Evolutionary conservation across 148 eudicot species (phyloP).

Genomic region (Fagopyrum homotropicum): DNA sequence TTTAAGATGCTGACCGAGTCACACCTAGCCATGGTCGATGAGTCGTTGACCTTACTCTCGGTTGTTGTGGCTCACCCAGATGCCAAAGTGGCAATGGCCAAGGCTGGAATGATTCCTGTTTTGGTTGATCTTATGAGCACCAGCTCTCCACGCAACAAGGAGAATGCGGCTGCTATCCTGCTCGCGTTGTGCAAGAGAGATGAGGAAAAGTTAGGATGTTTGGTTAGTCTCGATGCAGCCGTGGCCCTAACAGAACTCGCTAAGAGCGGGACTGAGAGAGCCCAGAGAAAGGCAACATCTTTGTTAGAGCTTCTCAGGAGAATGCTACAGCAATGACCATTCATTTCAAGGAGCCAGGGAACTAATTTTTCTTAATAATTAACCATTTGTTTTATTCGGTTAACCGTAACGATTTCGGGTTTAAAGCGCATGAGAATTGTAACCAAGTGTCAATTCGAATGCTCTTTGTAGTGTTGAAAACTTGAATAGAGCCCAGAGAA

Average conservation of each 20-base stretch:
- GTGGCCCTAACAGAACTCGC: slow-evolving; percentile 55
- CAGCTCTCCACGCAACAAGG: slow-evolving; percentile 61
- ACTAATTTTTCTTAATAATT: no score
- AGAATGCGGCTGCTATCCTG: slow-evolving; percentile 65
- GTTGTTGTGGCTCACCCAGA: slow-evolving; percentile 77
- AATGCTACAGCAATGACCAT: slow-evolving; percentile 27
- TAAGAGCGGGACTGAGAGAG: slow-evolving; percentile 64
- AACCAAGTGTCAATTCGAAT: no score
- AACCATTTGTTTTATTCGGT: slow-evolving; percentile 5
- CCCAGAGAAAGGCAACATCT: slow-evolving; percentile 72
- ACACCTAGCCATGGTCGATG: slow-evolving; percentile 58
- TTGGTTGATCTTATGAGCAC: slow-evolving; percentile 59
- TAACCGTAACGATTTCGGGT: slow-evolving; percentile 15
- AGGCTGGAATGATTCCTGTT: slow-evolving; percentile 58
- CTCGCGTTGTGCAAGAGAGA: slow-evolving; percentile 80
- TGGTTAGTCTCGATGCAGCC: slow-evolving; percentile 65
- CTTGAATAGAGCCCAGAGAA: no score
- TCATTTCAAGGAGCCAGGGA: no score
- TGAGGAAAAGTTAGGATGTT: slow-evolving; percentile 43
- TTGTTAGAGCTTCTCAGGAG: slow-evolving; percentile 64
- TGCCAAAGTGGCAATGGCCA: slow-evolving; percentile 54
- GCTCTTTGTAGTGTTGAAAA: no score
- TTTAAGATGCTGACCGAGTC: slow-evolving; percentile 60
- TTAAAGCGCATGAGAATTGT: slow-evolving; percentile 25
- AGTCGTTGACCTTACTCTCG: slow-evolving; percentile 69